Percentiles rank a stretch among this genome's conserved stretches.
phyloP scores from a whole-genome alignment of 805 yeast species.

The Schwanniomyces vanrijiae region DNA sequence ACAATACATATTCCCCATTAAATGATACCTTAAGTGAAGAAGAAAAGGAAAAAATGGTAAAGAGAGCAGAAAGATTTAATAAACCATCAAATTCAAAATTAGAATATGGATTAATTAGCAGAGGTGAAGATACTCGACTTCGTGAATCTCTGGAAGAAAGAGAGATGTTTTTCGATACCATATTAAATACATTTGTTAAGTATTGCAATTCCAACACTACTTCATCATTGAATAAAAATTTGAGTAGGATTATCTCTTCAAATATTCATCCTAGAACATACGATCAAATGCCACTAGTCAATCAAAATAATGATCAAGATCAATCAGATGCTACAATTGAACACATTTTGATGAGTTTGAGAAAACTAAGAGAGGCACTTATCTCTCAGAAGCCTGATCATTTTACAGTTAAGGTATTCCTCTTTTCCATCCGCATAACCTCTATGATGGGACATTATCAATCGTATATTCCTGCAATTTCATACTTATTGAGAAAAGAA shows the following conservation, averaged over 20 bases:
- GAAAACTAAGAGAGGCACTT: constrained; percentile 59
- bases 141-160: constrained; percentile 46
- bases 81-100: constrained; percentile 4
- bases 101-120: constrained; percentile 55
- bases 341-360: constrained; percentile 26
- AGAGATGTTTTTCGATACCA: constrained; percentile 34
- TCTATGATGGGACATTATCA: constrained; percentile 49
- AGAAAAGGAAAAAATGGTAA: constrained; percentile 2
- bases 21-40: neutral
- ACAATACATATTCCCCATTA: too few species aligned
- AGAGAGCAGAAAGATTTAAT: constrained; percentile 5
- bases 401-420: constrained; percentile 46
- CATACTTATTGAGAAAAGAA: constrained; percentile 34
- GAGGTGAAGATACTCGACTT: constrained; percentile 56
- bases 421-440: constrained; percentile 48
- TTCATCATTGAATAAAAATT: constrained; percentile 8
- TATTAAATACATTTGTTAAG: constrained; percentile 28
- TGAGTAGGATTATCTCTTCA: constrained; percentile 8
- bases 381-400: constrained; percentile 34
- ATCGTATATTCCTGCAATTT: constrained; percentile 55
- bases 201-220: constrained; percentile 28
- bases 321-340: constrained; percentile 16
- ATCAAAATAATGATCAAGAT: neutral
- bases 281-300: neutral
- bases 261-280: constrained; percentile 6